Percentiles rank a stretch among this genome's conserved stretches.
phyloP scores from a whole-genome alignment of 495 filamentous ascomycete species.

The Clavariopsis aquatica region DNA sequence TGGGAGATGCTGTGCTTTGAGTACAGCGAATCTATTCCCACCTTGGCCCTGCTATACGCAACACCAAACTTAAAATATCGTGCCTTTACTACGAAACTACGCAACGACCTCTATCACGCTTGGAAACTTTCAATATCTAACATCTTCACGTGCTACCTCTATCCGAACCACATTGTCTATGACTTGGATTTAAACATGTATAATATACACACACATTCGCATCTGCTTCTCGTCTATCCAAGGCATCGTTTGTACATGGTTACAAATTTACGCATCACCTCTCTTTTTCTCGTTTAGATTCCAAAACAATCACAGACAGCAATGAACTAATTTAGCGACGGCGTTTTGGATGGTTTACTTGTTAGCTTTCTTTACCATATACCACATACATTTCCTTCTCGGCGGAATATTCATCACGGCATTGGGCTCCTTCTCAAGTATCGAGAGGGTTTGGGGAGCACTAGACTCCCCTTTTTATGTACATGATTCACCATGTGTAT shows the following conservation, averaged over 20 bases:
- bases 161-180: no score
- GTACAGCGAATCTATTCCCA: not conserved
- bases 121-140: not conserved
- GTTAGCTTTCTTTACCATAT: slow-evolving; percentile 8
- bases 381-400: slow-evolving; percentile 11
- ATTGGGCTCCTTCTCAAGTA: not conserved
- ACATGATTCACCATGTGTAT: not conserved
- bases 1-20: slow-evolving; percentile 32
- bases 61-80: not conserved
- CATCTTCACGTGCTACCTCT: no score
- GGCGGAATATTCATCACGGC: not conserved
- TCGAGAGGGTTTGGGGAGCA: not conserved
- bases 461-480: no score
- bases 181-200: not conserved
- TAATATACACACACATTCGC: not conserved
- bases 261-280: not conserved
- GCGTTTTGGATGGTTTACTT: not conserved
- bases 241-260: not conserved
- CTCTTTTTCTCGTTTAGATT: not conserved
- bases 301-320: not conserved
- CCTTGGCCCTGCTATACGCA: not conserved
- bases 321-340: not conserved
- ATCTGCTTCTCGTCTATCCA: not conserved
- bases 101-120: not conserved
- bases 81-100: not conserved